Evolutionary conservation across 495 filamentous ascomycete genomes (phyloP).

Genomic region (Hypoxylon perforatum): DNA sequence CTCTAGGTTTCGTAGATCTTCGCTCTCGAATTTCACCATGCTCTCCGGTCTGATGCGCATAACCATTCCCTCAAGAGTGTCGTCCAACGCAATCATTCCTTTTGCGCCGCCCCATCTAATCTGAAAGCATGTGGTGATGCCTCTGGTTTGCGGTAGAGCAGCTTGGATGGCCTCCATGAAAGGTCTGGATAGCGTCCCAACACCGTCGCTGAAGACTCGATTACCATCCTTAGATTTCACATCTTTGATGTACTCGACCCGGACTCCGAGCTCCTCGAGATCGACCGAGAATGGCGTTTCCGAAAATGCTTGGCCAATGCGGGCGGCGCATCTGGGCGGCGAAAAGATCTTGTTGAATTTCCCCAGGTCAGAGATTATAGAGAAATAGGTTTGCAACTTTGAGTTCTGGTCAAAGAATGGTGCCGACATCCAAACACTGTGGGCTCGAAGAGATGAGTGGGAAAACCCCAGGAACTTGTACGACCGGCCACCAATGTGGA

Average conservation of each 20-base stretch:
- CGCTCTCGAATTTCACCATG: constrained; percentile 83
- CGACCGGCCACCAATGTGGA: constrained; percentile 70
- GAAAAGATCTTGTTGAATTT: constrained; percentile 71
- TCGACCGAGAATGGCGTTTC: constrained; percentile 72
- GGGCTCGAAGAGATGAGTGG: constrained; percentile 73
- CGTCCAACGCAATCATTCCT: constrained; percentile 77
- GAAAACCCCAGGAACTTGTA: constrained; percentile 84
- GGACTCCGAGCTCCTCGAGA: constrained; percentile 48
- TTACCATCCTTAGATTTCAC: constrained; percentile 45
- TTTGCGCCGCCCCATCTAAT: constrained; percentile 78
- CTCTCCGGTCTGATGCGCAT: constrained; percentile 69
- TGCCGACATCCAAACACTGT: constrained; percentile 79
- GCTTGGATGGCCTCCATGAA: constrained; percentile 66
- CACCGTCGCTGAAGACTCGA: constrained; percentile 81
- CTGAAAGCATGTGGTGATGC: constrained; percentile 72
- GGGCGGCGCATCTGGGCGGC: constrained; percentile 80
- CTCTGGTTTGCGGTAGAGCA: constrained; percentile 52
- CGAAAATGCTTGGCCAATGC: constrained; percentile 86
- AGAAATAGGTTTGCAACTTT: constrained; percentile 52
- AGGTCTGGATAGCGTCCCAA: constrained; percentile 73
- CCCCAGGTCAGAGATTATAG: constrained; percentile 71
- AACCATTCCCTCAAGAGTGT: constrained; percentile 60
- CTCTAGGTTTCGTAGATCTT: constrained; percentile 67
- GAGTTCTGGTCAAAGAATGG: constrained; percentile 65
- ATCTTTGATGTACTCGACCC: constrained; percentile 54